Base-by-base conservation (phyloP, 441 rosid genomes). In the Erysimum cheiri region DNA sequence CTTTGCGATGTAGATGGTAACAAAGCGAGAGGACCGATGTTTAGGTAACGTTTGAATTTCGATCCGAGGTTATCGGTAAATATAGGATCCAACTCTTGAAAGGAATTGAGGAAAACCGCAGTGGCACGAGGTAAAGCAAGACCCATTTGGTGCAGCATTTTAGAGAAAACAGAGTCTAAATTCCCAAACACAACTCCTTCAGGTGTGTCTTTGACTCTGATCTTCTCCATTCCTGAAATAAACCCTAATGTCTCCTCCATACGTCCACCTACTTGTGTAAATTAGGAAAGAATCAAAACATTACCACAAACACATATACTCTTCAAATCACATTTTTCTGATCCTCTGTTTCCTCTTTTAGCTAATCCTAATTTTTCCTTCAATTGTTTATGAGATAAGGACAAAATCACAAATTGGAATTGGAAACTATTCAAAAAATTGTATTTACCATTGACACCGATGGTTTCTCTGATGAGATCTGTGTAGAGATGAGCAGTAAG, bases 141-240 rank as follows among this genome's bases (percentile, higher is more conserved):
- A 37, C 81, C 84, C 90, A 87, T 86, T 63, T 62, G 59, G 29
- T 78, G 84, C n/a, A 87, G 62, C 84, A 77, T 82, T 15, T 53
- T 29, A 6, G 93, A 78, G 74, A 90, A 85, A 50, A 82, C 13
- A 2, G 92, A 88, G 8, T 82, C 67, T 50, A 79, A 5, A 6
- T 67, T 60, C 11, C 82, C 79, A 43, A 49, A 69, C 32, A 79
- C 50, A 36, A 88, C 70, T 70, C 93, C 97, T 67, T 85, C 89
- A 4, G 79, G 92, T 70, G 85, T 66, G 68, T 90, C 96, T 24
- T 65, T 31, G 4, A 77, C 67, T 61, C 70, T 76, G 0, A 88
- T 52, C 22, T 77, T 82, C 3, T 91, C 86, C 84, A 90, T 72
- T 22, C 97, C 96, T 17, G 85, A 74, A 41, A 92, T 75, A 71